Evolutionary conservation across 345 rosid genomes (phyloP), one percentile per base, ranked within the genome.

Genomic region (Crucihimalaya himalaica): DNA sequence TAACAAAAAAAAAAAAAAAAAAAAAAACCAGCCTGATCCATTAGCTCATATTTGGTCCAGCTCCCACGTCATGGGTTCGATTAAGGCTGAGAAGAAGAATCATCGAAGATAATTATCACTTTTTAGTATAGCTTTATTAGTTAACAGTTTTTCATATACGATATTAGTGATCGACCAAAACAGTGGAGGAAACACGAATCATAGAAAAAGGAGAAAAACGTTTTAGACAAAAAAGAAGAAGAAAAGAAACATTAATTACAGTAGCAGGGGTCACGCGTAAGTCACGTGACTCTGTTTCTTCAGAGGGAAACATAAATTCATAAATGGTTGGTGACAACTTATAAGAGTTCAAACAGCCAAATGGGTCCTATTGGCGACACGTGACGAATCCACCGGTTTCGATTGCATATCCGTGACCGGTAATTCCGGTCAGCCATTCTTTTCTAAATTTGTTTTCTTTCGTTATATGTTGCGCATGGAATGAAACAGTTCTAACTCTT

Each of bases 261-360:
- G 45, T 31, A 45, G 60, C 40, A 62, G 16, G 71, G 66, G 53
- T 67, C 73, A 58, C 66, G 68, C 68, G 62, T 47, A 58, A 53
- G 39, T 75, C 80, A 76, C 75, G 75, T 70, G 80, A 56, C 32
- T 25, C 16, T 70, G 80, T 76, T 62, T 70, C 65, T 46, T 42
- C 7, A 9, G 0, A 20, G 42, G 60, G 66, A 34, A 70, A 76
- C 78, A 75, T 21, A 8, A 19, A 54, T 63, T 69, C 66, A 59
- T 40, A 20, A 45, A 34, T 50, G 73, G 37, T 67, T 68, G 55
- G 21, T 25, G 42, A 68, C 65, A 47, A 47, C 43, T 18, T 8
- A 68, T 23, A 23, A 23, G 25, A 23, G 25, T 23, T 23, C 2
- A 23, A 23, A 23, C 25, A 23, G 25, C 10, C 68, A 35, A 62